Conservation (phyloP, 2,329 filamentous ascomycete genomes). For the Hymenoscyphus salicellus region DNA sequence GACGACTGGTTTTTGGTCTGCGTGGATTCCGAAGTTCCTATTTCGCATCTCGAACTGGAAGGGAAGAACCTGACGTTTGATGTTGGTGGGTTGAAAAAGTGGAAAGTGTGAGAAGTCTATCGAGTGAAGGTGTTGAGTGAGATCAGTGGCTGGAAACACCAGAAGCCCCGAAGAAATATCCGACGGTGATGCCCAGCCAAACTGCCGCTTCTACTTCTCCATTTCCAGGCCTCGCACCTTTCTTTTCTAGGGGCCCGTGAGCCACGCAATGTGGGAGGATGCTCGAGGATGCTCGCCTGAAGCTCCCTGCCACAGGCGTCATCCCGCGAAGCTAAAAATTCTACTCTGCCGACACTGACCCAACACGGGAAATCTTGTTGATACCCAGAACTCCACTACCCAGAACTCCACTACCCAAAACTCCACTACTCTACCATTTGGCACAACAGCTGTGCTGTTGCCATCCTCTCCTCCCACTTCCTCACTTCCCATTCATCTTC, state of each 20-base stretch:
- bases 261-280: neutral
- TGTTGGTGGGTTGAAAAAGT: neutral
- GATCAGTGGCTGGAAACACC: no score
- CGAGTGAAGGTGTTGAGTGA: neutral
- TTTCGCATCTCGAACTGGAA: neutral
- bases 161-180: neutral
- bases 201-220: no score
- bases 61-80: neutral
- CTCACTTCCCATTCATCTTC: neutral
- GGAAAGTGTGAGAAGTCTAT: neutral
- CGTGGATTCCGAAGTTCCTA: neutral
- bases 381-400: neutral
- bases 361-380: neutral
- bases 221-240: neutral
- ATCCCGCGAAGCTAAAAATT: neutral
- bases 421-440: neutral
- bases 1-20: neutral
- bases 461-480: neutral
- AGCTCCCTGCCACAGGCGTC: neutral
- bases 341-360: constrained; percentile 1
- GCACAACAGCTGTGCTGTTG: constrained; percentile 1
- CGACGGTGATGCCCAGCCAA: no score
- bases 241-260: neutral
- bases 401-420: no score
- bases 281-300: neutral